phyloP scores from a whole-genome alignment of 2,329 filamentous ascomycete genomes.

The Beauveria brongniartii region DNA sequence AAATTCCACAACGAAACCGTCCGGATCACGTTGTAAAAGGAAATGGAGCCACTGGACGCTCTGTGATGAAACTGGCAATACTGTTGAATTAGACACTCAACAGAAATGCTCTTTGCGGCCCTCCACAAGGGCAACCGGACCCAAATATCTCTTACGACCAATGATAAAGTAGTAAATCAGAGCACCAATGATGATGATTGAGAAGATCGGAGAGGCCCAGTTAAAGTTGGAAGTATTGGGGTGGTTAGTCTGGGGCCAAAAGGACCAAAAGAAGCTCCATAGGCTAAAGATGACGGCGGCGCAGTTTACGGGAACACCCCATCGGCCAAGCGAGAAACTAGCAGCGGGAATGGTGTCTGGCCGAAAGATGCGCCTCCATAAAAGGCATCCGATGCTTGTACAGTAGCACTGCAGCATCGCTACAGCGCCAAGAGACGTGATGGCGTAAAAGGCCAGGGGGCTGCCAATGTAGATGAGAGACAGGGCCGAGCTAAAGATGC shows the following conservation, averaged over 20 bases:
- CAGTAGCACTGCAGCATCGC: conserved; percentile 14
- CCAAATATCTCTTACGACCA: conserved; percentile 10
- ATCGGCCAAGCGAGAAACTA: conserved; percentile 13
- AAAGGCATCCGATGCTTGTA: conserved; percentile 13
- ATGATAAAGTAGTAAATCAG: conserved; percentile 9
- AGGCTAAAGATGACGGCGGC: conserved; percentile 6
- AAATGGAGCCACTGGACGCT: too few species aligned
- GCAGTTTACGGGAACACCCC: conserved; percentile 11
- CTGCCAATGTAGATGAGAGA: conserved; percentile 14
- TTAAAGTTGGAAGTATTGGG: conserved; percentile 11
- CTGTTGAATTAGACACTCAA: neutral
- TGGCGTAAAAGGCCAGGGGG: conserved; percentile 15
- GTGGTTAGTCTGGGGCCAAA: conserved; percentile 13
- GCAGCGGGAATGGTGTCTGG: conserved; percentile 12
- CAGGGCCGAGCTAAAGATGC: conserved; percentile 10
- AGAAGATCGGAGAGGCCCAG: conserved; percentile 12
- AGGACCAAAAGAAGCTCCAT: conserved; percentile 15
- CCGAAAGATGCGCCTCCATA: conserved; percentile 12
- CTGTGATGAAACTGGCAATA: too few species aligned
- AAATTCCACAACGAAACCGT: too few species aligned
- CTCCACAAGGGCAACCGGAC: conserved; percentile 12
- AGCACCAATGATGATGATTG: conserved; percentile 2
- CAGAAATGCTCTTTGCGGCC: conserved; percentile 8
- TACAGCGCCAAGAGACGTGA: conserved; percentile 13
- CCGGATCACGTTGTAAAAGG: too few species aligned